Base-by-base conservation (phyloP, 2,329 filamentous ascomycete species). In the Cordyceps tenuipes region DNA sequence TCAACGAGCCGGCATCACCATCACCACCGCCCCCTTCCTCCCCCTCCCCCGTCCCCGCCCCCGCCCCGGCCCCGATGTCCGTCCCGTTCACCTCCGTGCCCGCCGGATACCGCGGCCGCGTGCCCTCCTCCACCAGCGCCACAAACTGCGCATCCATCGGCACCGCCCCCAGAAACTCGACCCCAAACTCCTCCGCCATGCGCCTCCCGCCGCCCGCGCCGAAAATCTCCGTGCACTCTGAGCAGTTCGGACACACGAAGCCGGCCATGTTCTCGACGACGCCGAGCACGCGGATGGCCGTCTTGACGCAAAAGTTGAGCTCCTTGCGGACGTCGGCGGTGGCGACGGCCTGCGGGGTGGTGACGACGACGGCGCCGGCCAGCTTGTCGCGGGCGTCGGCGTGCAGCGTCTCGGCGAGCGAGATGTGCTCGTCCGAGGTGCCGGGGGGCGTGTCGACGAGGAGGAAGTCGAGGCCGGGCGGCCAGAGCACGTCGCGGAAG, bases 221-320 rank as follows among this genome's bases (percentile, higher is more conserved):
- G 72, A 99, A 99, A 56, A 97, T 83, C 73, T 97, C 90, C 57
- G 90, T 96, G 74, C 93, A 95, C 71, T 97, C 91, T 54, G 82
- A 83, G 72, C 86, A 89, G 69, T 87, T 83, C 7, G 85, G 85
- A 69, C 90, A 94, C n/a, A 94, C 88, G 67, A 90, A 95, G 2
- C 90, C 90, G 65, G 87, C 88, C 94, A 99, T 97, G 71, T 99
- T 99, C 76, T 99, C 94, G 50, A 99, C 83, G 1, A 99, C 92
- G 0, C 94, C 94, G 12, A 97, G 78, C 41, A 95, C 85, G 2
- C 81, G 79, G 53, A 96, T 86, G 34, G 84, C 82, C 1, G 90
- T 93, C 76, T 96, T 96, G 56, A 79, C 79, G 75, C 92, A 97
- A 70, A 97, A 96, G 72, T 96, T 96, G 64, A 96, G 82, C 73